phyloP scores from a whole-genome alignment of 169 alveolate genomes.

The Perkinsus olseni region DNA sequence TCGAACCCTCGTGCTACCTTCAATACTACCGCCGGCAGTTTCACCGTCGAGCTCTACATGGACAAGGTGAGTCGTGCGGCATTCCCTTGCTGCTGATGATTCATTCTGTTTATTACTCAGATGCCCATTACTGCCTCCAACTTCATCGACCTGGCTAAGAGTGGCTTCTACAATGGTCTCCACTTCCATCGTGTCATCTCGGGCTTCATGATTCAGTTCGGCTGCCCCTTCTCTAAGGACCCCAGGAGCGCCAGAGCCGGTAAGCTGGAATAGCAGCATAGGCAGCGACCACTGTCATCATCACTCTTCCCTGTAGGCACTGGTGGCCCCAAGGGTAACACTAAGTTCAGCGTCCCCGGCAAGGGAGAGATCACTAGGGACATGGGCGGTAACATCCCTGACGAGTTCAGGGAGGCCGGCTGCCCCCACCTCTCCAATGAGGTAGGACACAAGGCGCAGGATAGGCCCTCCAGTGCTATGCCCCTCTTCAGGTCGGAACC shows the following conservation, averaged over 20 bases:
- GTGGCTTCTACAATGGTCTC: constrained; percentile 12
- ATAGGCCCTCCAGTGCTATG: no score
- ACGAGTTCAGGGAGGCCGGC: not conserved
- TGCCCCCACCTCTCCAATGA: not conserved
- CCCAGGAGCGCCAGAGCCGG: not conserved
- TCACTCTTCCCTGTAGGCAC: not conserved
- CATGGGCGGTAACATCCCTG: constrained; percentile 7
- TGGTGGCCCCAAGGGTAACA: constrained; percentile 7
- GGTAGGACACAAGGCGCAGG: not conserved
- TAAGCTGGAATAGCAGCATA: not conserved
- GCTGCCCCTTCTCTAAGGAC: constrained; percentile 14
- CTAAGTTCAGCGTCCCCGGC: not conserved
- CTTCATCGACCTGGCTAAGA: not conserved
- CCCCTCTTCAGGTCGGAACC: not conserved
- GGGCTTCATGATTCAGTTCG: constrained; percentile 6
- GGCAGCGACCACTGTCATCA: no score
- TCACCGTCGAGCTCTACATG: constrained; percentile 7
- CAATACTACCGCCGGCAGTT: not conserved
- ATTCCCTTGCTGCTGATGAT: not conserved
- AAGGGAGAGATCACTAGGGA: not conserved
- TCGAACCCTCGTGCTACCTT: constrained; percentile 5
- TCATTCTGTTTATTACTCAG: not conserved
- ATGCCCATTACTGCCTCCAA: constrained; percentile 18
- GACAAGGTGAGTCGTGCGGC: not conserved
- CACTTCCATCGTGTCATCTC: constrained; percentile 16